These are phyloP conservation scores for Heterobasidion annosum DNA, from an alignment of 1,284 basidiomycete species.

Conservation along the genomic window DNA sequence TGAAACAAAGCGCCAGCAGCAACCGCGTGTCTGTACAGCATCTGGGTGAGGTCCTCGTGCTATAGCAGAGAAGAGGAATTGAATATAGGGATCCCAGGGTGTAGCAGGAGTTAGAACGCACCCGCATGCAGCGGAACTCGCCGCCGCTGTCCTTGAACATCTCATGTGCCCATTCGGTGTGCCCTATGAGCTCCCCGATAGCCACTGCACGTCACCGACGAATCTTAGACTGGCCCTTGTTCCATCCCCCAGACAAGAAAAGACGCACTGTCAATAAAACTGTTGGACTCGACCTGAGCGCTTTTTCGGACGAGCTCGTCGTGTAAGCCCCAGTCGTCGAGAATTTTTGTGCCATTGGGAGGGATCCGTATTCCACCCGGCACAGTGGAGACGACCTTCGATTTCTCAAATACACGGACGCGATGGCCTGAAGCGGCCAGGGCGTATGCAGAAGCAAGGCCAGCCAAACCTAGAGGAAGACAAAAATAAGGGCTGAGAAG, in stretches of 20 bases:
- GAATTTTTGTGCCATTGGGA: conserved; percentile 43
- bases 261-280: background rate
- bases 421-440: conserved; percentile 39
- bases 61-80: conserved; percentile 1
- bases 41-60: conserved; percentile 29
- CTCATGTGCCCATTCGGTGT: conserved; percentile 40
- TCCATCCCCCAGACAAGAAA: background rate
- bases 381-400: conserved; percentile 18
- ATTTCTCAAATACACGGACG: conserved; percentile 40
- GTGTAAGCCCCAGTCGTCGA: conserved; percentile 40
- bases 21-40: conserved; percentile 21
- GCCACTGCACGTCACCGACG: conserved; percentile 22
- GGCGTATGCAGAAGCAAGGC: conserved; percentile 42
- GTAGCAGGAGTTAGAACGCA: conserved; percentile 15
- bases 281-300: conserved; percentile 21
- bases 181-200: conserved; percentile 34
- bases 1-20: conserved; percentile 7
- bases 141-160: conserved; percentile 46
- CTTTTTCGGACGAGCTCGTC: conserved; percentile 24
- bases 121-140: conserved; percentile 40
- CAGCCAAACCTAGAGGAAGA: conserved; percentile 15
- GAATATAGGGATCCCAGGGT: background rate
- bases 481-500: background rate
- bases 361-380: conserved; percentile 38
- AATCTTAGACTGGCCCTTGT: background rate